Evolutionary conservation across 2,329 filamentous ascomycete species (phyloP).

Genomic region (Diplodia sapinea): DNA sequence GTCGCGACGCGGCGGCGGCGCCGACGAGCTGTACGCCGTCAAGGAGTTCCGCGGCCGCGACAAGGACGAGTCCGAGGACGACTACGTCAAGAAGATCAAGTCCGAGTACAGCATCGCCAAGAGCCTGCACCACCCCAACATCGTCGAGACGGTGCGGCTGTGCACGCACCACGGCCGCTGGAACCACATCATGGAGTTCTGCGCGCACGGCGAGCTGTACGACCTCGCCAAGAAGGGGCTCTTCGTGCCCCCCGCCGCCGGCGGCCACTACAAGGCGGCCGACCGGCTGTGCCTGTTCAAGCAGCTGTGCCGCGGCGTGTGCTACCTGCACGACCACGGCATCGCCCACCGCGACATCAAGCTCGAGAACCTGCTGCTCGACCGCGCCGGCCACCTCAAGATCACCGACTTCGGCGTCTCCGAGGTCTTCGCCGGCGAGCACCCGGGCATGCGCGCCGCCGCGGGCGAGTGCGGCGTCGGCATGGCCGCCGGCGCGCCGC

Average conservation of each 20-base stretch:
- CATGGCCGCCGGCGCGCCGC: conserved; percentile 61
- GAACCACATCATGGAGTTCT: conserved; percentile 96
- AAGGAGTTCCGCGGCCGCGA: conserved; percentile 84
- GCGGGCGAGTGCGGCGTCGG: conserved; percentile 75
- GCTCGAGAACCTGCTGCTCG: conserved; percentile 82
- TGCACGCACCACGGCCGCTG: conserved; percentile 76
- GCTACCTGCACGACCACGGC: conserved; percentile 80
- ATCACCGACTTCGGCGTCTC: conserved; percentile 92
- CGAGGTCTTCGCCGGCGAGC: conserved; percentile 79
- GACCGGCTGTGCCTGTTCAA: conserved; percentile 88
- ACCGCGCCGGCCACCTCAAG: conserved; percentile 80
- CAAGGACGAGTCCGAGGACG: conserved; percentile 69
- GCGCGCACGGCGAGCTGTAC: conserved; percentile 80
- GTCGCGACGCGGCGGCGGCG: conserved; percentile 67
- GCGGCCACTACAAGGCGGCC: conserved; percentile 59
- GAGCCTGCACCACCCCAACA: conserved; percentile 83
- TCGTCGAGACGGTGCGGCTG: conserved; percentile 78
- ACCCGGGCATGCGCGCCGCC: conserved; percentile 76
- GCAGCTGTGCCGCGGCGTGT: conserved; percentile 80
- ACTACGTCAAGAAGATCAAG: conserved; percentile 89
- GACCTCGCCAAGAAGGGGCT: conserved; percentile 67
- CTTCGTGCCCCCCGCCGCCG: conserved; percentile 36
- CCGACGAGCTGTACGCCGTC: conserved; percentile 74
- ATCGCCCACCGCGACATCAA: conserved; percentile 93
- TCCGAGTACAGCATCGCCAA: conserved; percentile 89